Conservation (phyloP, 2,329 filamentous ascomycete genomes). For the Aspergillus neoniger region DNA sequence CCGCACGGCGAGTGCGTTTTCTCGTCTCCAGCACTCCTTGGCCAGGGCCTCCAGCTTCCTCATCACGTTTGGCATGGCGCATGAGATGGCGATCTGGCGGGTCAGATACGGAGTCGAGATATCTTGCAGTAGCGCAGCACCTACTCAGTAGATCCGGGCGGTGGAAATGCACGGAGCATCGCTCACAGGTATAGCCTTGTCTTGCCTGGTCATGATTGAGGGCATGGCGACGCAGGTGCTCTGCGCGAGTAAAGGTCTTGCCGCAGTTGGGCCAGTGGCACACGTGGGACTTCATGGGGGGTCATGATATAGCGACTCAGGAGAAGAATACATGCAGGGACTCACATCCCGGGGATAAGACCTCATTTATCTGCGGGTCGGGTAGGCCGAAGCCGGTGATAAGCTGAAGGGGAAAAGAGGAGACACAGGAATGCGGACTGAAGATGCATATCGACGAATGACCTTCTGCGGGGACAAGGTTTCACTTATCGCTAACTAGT, state of each 20-base stretch:
- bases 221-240: conserved; percentile 60
- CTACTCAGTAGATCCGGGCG: conserved; percentile 61
- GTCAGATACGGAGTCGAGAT: conserved; percentile 10
- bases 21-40: conserved; percentile 52
- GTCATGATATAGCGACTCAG: background rate
- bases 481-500: background rate
- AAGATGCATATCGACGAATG: background rate
- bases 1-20: conserved; percentile 53
- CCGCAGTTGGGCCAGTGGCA: conserved; percentile 52
- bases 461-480: conserved; percentile 8
- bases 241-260: conserved; percentile 59
- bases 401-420: background rate
- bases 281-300: conserved; percentile 18
- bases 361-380: background rate
- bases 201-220: conserved; percentile 59
- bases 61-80: conserved; percentile 54
- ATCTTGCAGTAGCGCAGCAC: conserved; percentile 16
- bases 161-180: conserved; percentile 64
- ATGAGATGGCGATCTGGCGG: conserved; percentile 58
- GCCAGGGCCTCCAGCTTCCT: conserved; percentile 52
- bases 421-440: too few species aligned
- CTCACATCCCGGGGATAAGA: background rate
- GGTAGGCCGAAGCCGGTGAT: background rate
- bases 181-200: conserved; percentile 53
- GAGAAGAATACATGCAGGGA: too few species aligned